A percentile compares a stretch with the other conserved stretches of the same genome.
phyloP scores from a whole-genome alignment of 2,329 filamentous ascomycete species.

The Dactylellina leptospora region DNA sequence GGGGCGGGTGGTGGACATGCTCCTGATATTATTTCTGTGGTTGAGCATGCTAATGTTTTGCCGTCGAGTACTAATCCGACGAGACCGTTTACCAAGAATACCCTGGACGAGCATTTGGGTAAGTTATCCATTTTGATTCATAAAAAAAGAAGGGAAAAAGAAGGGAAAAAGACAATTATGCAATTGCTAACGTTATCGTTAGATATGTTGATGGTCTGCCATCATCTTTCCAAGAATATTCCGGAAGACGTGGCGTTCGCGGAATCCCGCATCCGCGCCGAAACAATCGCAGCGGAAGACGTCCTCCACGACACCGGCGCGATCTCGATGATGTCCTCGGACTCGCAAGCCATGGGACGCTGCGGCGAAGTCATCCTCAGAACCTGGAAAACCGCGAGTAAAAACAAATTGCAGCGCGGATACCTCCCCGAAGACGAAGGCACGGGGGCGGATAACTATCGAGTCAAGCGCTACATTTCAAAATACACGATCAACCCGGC shows the following conservation, averaged over 20 bases:
- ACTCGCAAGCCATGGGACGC: slow-evolving; percentile 95
- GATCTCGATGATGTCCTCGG: slow-evolving; percentile 96
- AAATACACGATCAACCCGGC: slow-evolving; percentile 98
- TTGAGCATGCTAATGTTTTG: slow-evolving; percentile 84
- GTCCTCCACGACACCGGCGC: slow-evolving; percentile 93
- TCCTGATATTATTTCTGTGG: slow-evolving; percentile 93
- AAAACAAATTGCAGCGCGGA: slow-evolving; percentile 90
- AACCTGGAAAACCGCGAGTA: slow-evolving; percentile 97
- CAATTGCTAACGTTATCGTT: neutral
- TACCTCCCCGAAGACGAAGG: slow-evolving; percentile 78
- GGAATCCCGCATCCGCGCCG: slow-evolving; percentile 89
- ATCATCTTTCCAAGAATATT: slow-evolving; percentile 90
- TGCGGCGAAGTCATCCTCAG: slow-evolving; percentile 91
- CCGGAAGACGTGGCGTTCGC: slow-evolving; percentile 96
- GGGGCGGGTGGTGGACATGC: slow-evolving; percentile 94
- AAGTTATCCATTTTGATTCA: neutral
- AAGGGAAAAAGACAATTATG: neutral
- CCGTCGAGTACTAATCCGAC: slow-evolving; percentile 93
- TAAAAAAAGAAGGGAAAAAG: too few relatives aligned
- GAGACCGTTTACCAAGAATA: slow-evolving; percentile 87
- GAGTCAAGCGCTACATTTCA: slow-evolving; percentile 89
- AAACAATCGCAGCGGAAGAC: slow-evolving; percentile 96
- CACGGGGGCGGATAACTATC: slow-evolving; percentile 84
- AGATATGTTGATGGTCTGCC: slow-evolving; percentile 98
- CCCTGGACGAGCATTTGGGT: slow-evolving; percentile 85